Evolutionary conservation across 257 asterid genomes (phyloP).

Genomic region (Nicotiana tomentosiformis): DNA sequence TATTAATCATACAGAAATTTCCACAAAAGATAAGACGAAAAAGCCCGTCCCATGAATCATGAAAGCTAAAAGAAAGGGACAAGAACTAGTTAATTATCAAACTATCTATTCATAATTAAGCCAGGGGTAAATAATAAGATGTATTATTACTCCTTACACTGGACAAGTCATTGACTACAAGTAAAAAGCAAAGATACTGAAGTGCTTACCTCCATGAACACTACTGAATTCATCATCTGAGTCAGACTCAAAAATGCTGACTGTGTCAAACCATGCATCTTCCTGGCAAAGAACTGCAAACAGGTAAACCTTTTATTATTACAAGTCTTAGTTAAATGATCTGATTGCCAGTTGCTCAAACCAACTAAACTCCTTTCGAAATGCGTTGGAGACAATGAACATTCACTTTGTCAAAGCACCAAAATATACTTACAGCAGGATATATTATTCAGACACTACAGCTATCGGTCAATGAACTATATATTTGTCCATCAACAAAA

Average conservation of each 20-base stretch:
- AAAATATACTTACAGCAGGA: background rate
- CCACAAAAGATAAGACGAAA: background rate
- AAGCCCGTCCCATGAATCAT: background rate
- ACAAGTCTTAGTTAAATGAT: background rate
- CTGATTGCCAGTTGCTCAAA: background rate
- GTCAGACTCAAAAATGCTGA: constrained; percentile 83
- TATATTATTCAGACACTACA: background rate
- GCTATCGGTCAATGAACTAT: background rate
- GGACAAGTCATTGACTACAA: background rate
- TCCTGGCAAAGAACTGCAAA: constrained; percentile 68
- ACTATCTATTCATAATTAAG: background rate
- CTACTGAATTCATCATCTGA: constrained; percentile 87
- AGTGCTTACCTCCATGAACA: constrained; percentile 74
- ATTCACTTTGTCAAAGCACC: background rate
- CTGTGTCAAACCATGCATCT: constrained; percentile 85
- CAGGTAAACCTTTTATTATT: constrained; percentile 5
- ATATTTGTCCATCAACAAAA: background rate
- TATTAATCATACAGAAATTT: background rate
- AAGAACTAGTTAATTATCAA: background rate
- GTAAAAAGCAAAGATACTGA: background rate
- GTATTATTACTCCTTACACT: background rate
- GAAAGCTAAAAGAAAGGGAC: background rate
- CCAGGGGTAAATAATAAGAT: background rate
- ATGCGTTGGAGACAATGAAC: background rate
- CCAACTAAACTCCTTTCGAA: background rate